phyloP scores from a whole-genome alignment of 2,329 filamentous ascomycete genomes.

The Ophiostoma tasmaniense region DNA sequence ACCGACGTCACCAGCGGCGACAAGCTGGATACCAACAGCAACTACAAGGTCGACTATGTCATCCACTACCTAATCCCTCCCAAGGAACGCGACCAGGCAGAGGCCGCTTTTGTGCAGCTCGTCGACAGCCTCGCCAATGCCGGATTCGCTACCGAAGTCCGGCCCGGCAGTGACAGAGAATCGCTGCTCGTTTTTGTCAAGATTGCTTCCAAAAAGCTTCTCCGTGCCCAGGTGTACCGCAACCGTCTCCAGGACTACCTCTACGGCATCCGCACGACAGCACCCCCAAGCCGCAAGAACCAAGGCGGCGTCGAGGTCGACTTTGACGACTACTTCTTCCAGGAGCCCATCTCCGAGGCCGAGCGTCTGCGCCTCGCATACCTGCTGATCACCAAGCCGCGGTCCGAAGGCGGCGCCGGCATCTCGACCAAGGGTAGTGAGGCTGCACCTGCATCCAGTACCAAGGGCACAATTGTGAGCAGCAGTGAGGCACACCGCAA shows the following conservation, averaged over 20 bases:
- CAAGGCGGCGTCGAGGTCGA: constrained; percentile 37
- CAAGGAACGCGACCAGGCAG: constrained; percentile 46
- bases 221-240: constrained; percentile 75
- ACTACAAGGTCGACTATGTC: constrained; percentile 68
- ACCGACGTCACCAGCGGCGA: constrained; percentile 19
- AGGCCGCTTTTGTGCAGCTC: constrained; percentile 68
- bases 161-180: constrained; percentile 58
- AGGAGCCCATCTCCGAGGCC: constrained; percentile 74
- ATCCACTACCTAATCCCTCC: constrained; percentile 67
- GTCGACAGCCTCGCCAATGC: constrained; percentile 65
- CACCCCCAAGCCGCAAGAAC: constrained; percentile 45
- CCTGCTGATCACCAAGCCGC: constrained; percentile 67
- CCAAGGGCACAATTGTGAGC: neutral
- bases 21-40: constrained; percentile 22
- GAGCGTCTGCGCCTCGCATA: constrained; percentile 85
- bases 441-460: neutral
- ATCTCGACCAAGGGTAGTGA: constrained; percentile 44
- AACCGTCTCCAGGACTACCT: constrained; percentile 91
- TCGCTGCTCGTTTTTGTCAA: constrained; percentile 78
- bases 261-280: constrained; percentile 69
- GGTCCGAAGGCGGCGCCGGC: constrained; percentile 68
- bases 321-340: constrained; percentile 55
- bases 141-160: constrained; percentile 81
- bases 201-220: constrained; percentile 63
- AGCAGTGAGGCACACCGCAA: constrained; percentile 51